phyloP scores from a whole-genome alignment of 2,329 filamentous ascomycete genomes.

The Ceratocystis albifundus region DNA sequence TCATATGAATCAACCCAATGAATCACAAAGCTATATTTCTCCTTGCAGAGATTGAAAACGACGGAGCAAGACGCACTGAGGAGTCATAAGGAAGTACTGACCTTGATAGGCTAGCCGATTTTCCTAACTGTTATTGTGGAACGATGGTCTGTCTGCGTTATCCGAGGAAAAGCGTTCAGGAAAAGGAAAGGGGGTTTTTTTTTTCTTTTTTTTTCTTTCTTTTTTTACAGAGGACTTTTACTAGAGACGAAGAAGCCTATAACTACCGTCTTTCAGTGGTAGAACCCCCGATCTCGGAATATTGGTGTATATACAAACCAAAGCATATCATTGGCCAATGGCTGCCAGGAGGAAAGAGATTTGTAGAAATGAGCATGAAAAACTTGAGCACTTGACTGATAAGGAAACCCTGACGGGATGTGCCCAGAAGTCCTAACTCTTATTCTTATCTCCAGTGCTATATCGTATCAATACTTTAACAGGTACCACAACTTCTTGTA shows the following conservation, averaged over 20 bases:
- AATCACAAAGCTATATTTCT: background rate
- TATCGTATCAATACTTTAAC: background rate
- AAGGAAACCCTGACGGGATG: background rate
- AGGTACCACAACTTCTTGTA: background rate
- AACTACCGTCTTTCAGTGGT: background rate
- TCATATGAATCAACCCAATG: background rate
- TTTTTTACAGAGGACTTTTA: background rate
- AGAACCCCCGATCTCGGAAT: background rate
- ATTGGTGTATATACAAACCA: background rate
- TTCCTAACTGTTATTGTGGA: background rate
- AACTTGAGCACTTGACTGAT: background rate
- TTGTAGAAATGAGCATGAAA: background rate
- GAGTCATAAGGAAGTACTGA: slow-evolving; percentile 1
- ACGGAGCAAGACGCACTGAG: background rate
- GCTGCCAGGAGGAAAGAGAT: background rate
- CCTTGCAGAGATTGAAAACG: background rate
- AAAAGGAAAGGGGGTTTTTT: background rate
- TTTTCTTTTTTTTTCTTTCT: too few relatives aligned
- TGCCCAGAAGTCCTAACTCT: background rate
- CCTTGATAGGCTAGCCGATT: background rate
- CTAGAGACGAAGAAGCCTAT: background rate
- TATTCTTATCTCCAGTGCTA: background rate
- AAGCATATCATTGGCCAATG: background rate
- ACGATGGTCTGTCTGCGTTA: background rate
- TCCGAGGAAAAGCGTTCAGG: background rate